These are phyloP conservation scores for Conoideocrella luteorostrata DNA, from an alignment of 2,329 filamentous ascomycete genomes.

Conservation along the genomic window DNA sequence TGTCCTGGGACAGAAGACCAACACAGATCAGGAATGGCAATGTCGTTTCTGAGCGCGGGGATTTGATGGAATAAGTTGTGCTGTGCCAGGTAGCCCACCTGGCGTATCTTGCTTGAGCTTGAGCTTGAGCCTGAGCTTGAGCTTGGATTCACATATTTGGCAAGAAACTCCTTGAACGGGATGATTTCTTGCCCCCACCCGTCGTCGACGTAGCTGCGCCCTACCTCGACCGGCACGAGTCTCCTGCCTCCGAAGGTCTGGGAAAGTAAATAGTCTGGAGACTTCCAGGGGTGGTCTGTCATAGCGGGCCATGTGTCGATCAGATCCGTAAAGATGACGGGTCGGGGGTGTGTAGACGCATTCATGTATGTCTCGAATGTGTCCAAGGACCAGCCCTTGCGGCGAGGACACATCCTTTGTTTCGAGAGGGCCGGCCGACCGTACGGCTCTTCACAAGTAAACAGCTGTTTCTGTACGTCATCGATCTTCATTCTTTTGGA, in stretches of 20 bases:
- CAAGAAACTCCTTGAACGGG: conserved; percentile 65
- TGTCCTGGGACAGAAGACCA: conserved; percentile 62
- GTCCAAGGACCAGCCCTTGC: conserved; percentile 44
- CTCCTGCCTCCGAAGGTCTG: conserved; percentile 70
- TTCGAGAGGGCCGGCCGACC: conserved; percentile 20
- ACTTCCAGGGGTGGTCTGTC: conserved; percentile 61
- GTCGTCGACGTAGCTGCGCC: conserved; percentile 78
- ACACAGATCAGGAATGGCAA: conserved; percentile 77
- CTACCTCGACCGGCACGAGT: conserved; percentile 80
- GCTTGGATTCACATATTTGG: conserved; percentile 48
- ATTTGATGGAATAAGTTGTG: conserved; percentile 83
- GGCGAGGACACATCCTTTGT: conserved; percentile 19
- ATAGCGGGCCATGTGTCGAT: conserved; percentile 69
- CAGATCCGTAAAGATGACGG: conserved; percentile 63
- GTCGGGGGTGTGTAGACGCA: conserved; percentile 38
- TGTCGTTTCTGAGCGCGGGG: conserved; percentile 67
- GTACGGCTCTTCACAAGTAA: conserved; percentile 25
- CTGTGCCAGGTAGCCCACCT: conserved; percentile 79
- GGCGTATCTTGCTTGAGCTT: too few species aligned
- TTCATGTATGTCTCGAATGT: conserved; percentile 57
- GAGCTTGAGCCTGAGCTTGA: too few species aligned
- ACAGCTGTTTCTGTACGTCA: background rate
- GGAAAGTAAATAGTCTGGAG: conserved; percentile 65
- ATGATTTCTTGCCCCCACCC: conserved; percentile 81
- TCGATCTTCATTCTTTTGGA: conserved; percentile 15